These are phyloP conservation scores for Cenchrus americanus DNA, from an alignment of 176 grass and related monocot genomes.

Conservation along the genomic window DNA sequence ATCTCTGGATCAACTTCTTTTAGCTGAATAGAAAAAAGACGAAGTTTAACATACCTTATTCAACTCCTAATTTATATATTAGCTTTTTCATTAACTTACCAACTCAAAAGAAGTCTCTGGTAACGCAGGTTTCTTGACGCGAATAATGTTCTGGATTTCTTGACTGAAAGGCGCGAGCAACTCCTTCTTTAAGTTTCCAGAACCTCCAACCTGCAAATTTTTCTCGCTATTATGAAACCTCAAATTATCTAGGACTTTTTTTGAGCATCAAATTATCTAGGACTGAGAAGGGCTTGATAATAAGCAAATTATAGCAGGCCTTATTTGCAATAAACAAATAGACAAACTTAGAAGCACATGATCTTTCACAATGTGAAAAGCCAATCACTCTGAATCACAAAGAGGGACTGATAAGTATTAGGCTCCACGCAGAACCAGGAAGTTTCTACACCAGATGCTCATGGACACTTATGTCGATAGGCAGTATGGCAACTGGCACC, in stretches of 20 bases:
- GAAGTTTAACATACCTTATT: constrained; percentile 5
- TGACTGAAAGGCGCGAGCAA: constrained; percentile 39
- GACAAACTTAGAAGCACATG: constrained; percentile 3
- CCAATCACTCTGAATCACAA: constrained; percentile 8
- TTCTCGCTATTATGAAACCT: constrained; percentile 18
- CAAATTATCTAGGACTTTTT: constrained; percentile 32
- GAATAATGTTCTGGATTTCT: constrained; percentile 44
- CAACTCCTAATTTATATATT: neutral
- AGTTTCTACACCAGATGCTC: neutral
- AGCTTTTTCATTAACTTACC: constrained; percentile 44
- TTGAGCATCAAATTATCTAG: constrained; percentile 28
- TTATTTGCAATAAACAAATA: neutral
- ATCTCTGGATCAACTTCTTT: constrained; percentile 40
- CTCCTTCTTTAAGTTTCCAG: constrained; percentile 45
- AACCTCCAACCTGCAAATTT: constrained; percentile 46
- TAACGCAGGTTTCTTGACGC: constrained; percentile 36
- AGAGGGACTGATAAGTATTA: neutral
- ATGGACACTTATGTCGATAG: too few species aligned
- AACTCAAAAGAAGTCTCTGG: constrained; percentile 56
- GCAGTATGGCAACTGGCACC: too few species aligned
- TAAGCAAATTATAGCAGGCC: constrained; percentile 12
- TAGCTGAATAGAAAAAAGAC: constrained; percentile 43
- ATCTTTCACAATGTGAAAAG: too few species aligned
- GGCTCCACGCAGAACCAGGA: constrained; percentile 2
- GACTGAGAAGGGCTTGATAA: constrained; percentile 13